Evolutionary conservation across 768 basidiomycete genomes (phyloP).

Genomic region (Lanmaoa rubissima): DNA sequence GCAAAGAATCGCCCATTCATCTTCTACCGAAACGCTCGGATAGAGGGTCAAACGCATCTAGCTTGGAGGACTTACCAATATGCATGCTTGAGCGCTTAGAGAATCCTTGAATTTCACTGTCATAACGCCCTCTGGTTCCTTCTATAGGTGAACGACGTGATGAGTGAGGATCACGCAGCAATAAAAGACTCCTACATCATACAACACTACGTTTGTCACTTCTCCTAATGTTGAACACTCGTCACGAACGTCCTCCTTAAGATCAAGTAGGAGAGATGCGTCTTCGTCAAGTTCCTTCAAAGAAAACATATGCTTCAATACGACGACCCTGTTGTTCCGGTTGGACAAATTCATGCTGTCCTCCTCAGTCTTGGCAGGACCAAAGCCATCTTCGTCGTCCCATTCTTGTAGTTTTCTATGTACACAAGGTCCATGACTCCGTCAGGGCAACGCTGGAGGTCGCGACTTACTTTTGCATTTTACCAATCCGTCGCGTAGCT

Average conservation of each 20-base stretch:
- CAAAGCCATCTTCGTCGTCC: slow-evolving; percentile 93
- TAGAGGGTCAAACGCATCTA: neutral
- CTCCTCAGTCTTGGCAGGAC: slow-evolving; percentile 60
- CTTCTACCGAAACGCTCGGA: slow-evolving; percentile 51
- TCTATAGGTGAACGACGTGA: slow-evolving; percentile 43
- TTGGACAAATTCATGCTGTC: slow-evolving; percentile 46
- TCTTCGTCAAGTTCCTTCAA: slow-evolving; percentile 84
- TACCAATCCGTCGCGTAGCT: slow-evolving; percentile 69
- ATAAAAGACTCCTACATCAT: slow-evolving; percentile 67
- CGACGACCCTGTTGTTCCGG: slow-evolving; percentile 76
- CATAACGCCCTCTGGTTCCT: slow-evolving; percentile 92
- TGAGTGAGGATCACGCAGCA: slow-evolving; percentile 1
- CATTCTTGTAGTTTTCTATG: slow-evolving; percentile 87
- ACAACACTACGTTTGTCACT: slow-evolving; percentile 93
- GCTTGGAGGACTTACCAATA: slow-evolving; percentile 56
- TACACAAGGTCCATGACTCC: neutral
- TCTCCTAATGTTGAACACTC: slow-evolving; percentile 89
- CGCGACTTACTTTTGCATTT: slow-evolving; percentile 73
- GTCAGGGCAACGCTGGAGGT: neutral
- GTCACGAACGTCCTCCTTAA: slow-evolving; percentile 95
- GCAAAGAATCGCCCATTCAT: slow-evolving; percentile 94
- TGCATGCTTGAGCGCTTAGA: slow-evolving; percentile 89
- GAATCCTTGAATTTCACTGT: slow-evolving; percentile 94
- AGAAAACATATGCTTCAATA: slow-evolving; percentile 95
- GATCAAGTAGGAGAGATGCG: slow-evolving; percentile 77